These are phyloP conservation scores for Abelmoschus esculentus DNA, from an alignment of 345 rosid species.

Conservation along the genomic window DNA sequence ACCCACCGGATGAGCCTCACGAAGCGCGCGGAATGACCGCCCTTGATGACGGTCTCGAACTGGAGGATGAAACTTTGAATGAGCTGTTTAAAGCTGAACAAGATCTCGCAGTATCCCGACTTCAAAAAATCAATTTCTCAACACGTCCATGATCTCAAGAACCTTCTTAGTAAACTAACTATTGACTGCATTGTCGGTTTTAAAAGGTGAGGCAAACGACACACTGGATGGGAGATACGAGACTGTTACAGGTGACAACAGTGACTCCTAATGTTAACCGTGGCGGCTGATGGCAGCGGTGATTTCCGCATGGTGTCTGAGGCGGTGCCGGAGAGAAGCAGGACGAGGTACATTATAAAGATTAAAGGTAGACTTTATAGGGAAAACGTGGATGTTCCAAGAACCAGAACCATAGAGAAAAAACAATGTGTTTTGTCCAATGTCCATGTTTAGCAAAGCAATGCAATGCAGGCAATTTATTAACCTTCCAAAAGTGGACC, in stretches of 20 bases:
- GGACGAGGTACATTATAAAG: slow-evolving; percentile 50
- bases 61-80: slow-evolving; percentile 44
- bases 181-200: too few species aligned
- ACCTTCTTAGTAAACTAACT: slow-evolving; percentile 25
- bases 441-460: too few species aligned
- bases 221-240: slow-evolving; percentile 42
- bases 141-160: slow-evolving; percentile 37
- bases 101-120: slow-evolving; percentile 27
- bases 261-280: slow-evolving; percentile 56
- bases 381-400: slow-evolving; percentile 39
- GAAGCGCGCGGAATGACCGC: too few species aligned
- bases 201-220: slow-evolving; percentile 15
- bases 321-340: not conserved
- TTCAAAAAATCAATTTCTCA: slow-evolving; percentile 18
- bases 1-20: slow-evolving; percentile 16
- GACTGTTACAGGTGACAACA: slow-evolving; percentile 50
- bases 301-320: slow-evolving; percentile 43
- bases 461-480: too few species aligned
- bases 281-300: slow-evolving; percentile 43
- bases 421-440: too few species aligned
- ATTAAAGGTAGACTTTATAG: slow-evolving; percentile 77
- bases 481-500: too few species aligned
- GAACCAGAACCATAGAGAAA: too few species aligned
- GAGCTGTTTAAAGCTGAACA: slow-evolving; percentile 30
- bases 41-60: slow-evolving; percentile 48